Evolutionary conservation across 345 rosid species (phyloP), one percentile per base, ranked within the genome.

Genomic region (Conringia planisiliqua): DNA sequence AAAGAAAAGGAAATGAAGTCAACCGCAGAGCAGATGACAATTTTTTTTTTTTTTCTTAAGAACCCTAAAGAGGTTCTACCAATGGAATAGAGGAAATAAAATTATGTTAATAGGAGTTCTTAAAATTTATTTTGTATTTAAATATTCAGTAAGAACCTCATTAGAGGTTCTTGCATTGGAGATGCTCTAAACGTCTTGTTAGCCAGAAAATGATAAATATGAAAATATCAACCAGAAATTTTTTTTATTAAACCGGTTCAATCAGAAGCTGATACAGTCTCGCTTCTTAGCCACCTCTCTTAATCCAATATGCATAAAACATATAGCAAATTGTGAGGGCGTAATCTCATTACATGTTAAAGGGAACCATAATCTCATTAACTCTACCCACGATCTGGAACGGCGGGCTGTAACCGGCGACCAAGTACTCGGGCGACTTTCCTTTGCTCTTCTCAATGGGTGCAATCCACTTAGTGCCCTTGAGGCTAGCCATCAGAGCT

Each of bases 341-440:
- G n/a, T 36, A 18, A 66, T 52, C 39, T 68, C 13, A 33, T 62
- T 68, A 62, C 69, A 76, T 51, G 44, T 26, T 13, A 76, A 69
- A 76, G 2, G 58, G 70, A 52, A 76, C 48, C 70, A 76, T 0
- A 1, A 76, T 69, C 58, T 76, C 79, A 61, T 17, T 68, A 68
- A 75, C 63, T 29, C 79, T 75, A 75, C 16, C 70, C 0, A 24
- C 68, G 20, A n/a, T 52, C 39, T 61, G 63, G 10, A 1, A 42
- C 30, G 70, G 74, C 8, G 58, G 50, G 13, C 32, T 52, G 24
- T 68, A 75, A 62, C 3, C 79, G 14, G 75, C 79, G 22, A 68
- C 47, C 6, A 68, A 51, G 52, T 60, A 75, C 14, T 29, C 63
- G 4, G 79, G 74, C 1, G 58, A 61, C 57, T 68, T 61, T 24